Conservation (phyloP, 1,284 basidiomycete genomes). For the Moesziomyces sp. region DNA sequence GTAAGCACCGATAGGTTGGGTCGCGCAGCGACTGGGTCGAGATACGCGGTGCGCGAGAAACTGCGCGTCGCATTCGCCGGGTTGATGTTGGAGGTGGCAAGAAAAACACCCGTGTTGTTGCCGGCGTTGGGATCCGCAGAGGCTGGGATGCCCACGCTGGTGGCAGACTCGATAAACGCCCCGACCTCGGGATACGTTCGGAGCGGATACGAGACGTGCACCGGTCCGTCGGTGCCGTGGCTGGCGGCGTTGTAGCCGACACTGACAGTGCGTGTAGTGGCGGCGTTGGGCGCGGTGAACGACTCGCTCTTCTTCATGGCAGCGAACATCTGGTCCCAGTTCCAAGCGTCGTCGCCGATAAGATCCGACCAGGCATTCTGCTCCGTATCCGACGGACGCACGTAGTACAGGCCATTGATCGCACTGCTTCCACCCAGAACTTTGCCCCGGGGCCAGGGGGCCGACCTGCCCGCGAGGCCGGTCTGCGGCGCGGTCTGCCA, state of each 20-base stretch:
- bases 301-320: constrained; percentile 71
- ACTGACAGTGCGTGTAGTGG: constrained; percentile 25
- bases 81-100: constrained; percentile 77
- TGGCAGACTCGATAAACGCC: constrained; percentile 45
- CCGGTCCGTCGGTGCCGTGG: constrained; percentile 71
- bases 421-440: constrained; percentile 60
- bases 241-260: constrained; percentile 64
- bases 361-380: constrained; percentile 51
- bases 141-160: constrained; percentile 69
- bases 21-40: constrained; percentile 74
- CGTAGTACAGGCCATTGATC: constrained; percentile 61
- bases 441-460: constrained; percentile 35
- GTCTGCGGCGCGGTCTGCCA: constrained; percentile 45
- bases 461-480: constrained; percentile 16
- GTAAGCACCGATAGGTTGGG: constrained; percentile 76
- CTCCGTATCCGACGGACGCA: constrained; percentile 45
- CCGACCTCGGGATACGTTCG: constrained; percentile 43
- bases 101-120: constrained; percentile 72
- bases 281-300: constrained; percentile 69
- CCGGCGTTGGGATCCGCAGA: constrained; percentile 72
- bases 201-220: constrained; percentile 65
- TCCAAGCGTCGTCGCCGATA: constrained; percentile 45
- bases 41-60: constrained; percentile 77
- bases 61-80: constrained; percentile 76
- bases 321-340: constrained; percentile 46